Evolutionary conservation across 2,329 filamentous ascomycete genomes (phyloP).

Genomic region (Calonectria leucothoes): DNA sequence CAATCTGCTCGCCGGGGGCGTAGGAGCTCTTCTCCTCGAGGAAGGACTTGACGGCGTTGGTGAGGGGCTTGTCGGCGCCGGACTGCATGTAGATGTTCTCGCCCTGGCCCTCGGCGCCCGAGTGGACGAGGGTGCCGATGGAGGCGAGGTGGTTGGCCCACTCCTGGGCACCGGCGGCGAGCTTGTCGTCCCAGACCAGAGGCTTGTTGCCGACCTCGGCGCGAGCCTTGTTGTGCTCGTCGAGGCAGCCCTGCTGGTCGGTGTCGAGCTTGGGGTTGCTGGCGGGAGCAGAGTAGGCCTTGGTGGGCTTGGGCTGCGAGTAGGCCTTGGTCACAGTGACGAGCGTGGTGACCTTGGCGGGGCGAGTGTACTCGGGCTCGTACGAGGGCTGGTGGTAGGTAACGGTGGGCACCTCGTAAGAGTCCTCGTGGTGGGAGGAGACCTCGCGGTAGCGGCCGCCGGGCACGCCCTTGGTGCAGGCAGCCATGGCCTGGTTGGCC

Average conservation of each 20-base stretch:
- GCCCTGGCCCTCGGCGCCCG: slow-evolving; percentile 23
- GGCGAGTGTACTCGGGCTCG: background rate
- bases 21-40: slow-evolving; percentile 35
- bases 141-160: slow-evolving; percentile 33
- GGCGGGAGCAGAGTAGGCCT: slow-evolving; percentile 5
- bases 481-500: slow-evolving; percentile 29
- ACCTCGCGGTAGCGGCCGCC: background rate
- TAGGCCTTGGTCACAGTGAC: background rate
- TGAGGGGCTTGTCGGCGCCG: slow-evolving; percentile 15
- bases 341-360: background rate
- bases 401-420: background rate
- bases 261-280: background rate
- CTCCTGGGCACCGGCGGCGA: slow-evolving; percentile 31
- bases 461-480: background rate
- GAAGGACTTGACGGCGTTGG: slow-evolving; percentile 31
- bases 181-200: slow-evolving; percentile 32
- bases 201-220: slow-evolving; percentile 27
- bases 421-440: background rate
- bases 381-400: background rate
- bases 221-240: slow-evolving; percentile 37
- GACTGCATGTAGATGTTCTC: slow-evolving; percentile 37
- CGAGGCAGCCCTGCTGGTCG: slow-evolving; percentile 34
- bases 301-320: background rate
- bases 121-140: slow-evolving; percentile 30
- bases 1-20: slow-evolving; percentile 28